Percentiles rank a stretch among this genome's conserved stretches.
Evolutionary conservation across 202 grass and related monocot species (phyloP).

Genomic region (Setaria viridis): DNA sequence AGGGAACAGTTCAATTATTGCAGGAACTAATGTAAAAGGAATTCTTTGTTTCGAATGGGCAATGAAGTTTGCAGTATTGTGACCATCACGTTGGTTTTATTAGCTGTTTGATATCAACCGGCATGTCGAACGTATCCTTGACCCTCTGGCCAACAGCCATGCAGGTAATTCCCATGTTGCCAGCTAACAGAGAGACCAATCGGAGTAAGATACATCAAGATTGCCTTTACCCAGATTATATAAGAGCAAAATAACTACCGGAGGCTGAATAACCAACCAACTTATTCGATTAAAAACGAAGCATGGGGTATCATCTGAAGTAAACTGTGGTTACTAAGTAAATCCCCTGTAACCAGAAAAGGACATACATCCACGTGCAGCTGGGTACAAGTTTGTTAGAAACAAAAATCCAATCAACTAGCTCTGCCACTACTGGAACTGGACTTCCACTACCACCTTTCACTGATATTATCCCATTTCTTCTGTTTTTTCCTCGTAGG

Average conservation of each 20-base stretch:
- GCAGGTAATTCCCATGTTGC: neutral
- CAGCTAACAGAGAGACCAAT: neutral
- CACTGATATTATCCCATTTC: neutral
- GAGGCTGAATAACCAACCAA: constrained; percentile 13
- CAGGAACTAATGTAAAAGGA: neutral
- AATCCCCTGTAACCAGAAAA: constrained; percentile 34
- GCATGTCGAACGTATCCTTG: neutral
- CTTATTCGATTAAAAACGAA: constrained; percentile 38
- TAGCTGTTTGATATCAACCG: neutral
- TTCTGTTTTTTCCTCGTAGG: neutral
- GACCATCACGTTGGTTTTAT: neutral
- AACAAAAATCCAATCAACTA: constrained; percentile 21
- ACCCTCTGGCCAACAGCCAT: neutral
- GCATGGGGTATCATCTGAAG: neutral
- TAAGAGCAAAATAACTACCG: neutral
- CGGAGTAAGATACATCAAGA: neutral
- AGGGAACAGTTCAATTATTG: neutral
- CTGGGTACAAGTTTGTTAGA: constrained; percentile 32
- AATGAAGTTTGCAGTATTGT: neutral
- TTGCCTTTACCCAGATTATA: neutral
- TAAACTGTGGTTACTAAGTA: constrained; percentile 25
- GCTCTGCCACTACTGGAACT: constrained; percentile 18
- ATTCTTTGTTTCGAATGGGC: neutral
- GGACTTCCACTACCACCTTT: constrained; percentile 35
- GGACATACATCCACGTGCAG: neutral